Evolutionary conservation across 1,284 basidiomycete genomes (phyloP), one percentile per base, ranked within the genome.

Genomic region (Chondrostereum purpureum): DNA sequence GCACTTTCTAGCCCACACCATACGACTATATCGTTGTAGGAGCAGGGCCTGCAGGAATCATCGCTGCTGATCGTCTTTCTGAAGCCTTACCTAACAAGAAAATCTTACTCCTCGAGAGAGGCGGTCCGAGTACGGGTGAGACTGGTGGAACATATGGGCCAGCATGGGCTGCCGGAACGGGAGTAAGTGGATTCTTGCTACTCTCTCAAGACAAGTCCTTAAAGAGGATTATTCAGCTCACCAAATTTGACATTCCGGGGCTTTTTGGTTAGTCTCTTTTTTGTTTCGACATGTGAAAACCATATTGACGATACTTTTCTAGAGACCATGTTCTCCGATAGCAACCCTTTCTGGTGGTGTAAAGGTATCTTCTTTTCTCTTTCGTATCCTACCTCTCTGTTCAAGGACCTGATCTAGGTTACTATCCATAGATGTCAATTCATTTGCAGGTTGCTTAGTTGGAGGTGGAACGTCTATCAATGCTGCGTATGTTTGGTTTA

Each of bases 11-110:
- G 36, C 13, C 36, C 12, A 37, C 69, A 8, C 70, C 76, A 5
- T 80, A 78, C 49, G 78, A 82, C 53, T 81, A 80, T 50, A 78
- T 82, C 53, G 63, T 80, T 44, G 78, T 82, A 39, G 79, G 79
- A 34, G 70, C 70, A 39, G 79, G 71, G 8, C 63, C 70, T 11
- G 68, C 65, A 33, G 59, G 58, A 5, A 53, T 59, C 22, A 53
- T 59, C 46, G 56, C 69, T 18, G 79, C 79, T 0, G 78, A 82
- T 53, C 70, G 79, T 34, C 60, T 82, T 1, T 75, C 77, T 2
- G 72, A 81, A 56, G 70, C 74, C n/a, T 31, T 43, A 8, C 22
- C 42, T 23, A 77, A 77, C 21, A 80, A 81, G 63, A 78, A 78
- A 45, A 77, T 81, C 4, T 62, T 81, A 8, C 62, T 82, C 2